Evolutionary conservation across 2,329 filamentous ascomycete genomes (phyloP).

Genomic region (Aureobasidium vineae): DNA sequence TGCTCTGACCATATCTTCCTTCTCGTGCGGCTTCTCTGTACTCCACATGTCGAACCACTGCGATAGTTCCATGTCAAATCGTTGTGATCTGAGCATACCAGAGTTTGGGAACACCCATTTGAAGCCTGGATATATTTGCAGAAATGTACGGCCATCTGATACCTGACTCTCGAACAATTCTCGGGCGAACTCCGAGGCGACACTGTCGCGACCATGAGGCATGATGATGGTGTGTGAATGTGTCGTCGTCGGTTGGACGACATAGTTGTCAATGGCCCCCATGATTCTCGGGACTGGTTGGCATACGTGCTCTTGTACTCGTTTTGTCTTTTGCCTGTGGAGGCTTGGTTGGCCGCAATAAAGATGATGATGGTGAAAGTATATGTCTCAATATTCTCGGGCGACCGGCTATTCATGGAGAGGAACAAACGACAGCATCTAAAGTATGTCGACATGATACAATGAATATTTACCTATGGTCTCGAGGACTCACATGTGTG

Average conservation of each 20-base stretch:
- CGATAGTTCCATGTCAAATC: constrained; percentile 35
- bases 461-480: not conserved
- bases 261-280: not conserved
- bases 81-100: constrained; percentile 30
- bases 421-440: not conserved
- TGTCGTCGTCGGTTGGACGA: constrained; percentile 21
- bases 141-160: constrained; percentile 35
- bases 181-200: constrained; percentile 41
- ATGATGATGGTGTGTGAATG: constrained; percentile 51
- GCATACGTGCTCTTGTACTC: too few species aligned
- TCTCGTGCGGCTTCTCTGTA: constrained; percentile 34
- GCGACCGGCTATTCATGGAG: not conserved
- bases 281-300: not conserved
- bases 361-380: not conserved
- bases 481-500: not conserved
- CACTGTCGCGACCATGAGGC: constrained; percentile 49
- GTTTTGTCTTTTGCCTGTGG: not conserved
- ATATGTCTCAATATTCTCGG: not conserved
- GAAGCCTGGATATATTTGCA: constrained; percentile 37
- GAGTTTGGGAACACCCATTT: constrained; percentile 44
- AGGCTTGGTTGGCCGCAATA: not conserved
- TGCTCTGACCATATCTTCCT: constrained; percentile 27
- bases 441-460: not conserved
- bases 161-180: constrained; percentile 44
- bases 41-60: constrained; percentile 44